phyloP scores from a whole-genome alignment of 23 red algal species.

The Gracilaria caudata region DNA sequence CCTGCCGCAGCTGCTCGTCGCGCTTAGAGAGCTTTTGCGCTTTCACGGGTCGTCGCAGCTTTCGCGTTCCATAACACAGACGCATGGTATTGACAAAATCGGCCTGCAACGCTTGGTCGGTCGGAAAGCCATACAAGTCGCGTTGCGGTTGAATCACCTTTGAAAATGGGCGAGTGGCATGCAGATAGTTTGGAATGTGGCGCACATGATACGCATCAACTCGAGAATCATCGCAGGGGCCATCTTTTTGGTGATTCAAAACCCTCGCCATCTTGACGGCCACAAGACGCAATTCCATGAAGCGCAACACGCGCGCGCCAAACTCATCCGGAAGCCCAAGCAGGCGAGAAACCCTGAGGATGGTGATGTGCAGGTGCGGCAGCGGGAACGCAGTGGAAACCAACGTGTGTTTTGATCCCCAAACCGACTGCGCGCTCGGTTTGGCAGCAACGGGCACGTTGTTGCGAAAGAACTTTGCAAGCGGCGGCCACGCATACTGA shows the following conservation, averaged over 20 bases:
- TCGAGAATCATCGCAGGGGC: conserved; percentile 4
- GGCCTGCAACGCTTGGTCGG: conserved; percentile 36
- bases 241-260: neutral
- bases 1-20: conserved; percentile 4
- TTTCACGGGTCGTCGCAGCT: neutral
- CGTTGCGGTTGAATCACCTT: conserved; percentile 2
- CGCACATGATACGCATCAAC: neutral
- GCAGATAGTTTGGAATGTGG: neutral
- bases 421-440: neutral
- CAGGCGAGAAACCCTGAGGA: conserved; percentile 38
- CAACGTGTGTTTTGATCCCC: conserved; percentile 1
- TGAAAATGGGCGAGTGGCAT: neutral
- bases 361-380: conserved; percentile 15
- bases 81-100: conserved; percentile 68
- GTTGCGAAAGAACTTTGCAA: conserved; percentile 21
- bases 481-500: conserved; percentile 28
- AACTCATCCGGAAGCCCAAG: conserved; percentile 41
- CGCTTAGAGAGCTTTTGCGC: neutral
- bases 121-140: conserved; percentile 25
- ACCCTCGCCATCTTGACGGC: conserved; percentile 10
- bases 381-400: conserved; percentile 22
- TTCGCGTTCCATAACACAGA: conserved; percentile 25
- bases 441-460: neutral
- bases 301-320: conserved; percentile 49
- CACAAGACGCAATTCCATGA: conserved; percentile 29